These are phyloP conservation scores for Auxenochlorella pyrenoidosa DNA, from an alignment of 139 green algal species.

Conservation along the genomic window DNA sequence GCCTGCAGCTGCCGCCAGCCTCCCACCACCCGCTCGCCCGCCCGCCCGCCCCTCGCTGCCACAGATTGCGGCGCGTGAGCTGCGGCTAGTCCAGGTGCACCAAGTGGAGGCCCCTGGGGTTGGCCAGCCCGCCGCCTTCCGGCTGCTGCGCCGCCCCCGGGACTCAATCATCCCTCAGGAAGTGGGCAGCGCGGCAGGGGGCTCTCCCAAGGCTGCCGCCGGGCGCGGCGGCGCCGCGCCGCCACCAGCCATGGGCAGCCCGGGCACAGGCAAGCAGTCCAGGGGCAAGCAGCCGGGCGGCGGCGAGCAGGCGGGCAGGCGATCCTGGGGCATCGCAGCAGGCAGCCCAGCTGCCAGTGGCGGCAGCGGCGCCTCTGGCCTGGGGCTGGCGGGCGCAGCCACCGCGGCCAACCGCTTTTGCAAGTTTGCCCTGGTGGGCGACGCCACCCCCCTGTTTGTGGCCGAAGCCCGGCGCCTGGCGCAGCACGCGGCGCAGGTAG, in stretches of 20 bases:
- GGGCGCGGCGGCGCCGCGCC: background rate
- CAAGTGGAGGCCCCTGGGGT: constrained; percentile 26
- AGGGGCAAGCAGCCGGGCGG: background rate
- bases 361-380: background rate
- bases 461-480: constrained; percentile 67
- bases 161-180: constrained; percentile 57
- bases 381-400: background rate
- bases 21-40: background rate
- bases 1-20: no score
- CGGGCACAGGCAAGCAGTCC: background rate
- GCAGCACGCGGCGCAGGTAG: constrained; percentile 49
- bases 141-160: constrained; percentile 58
- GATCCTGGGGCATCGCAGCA: background rate
- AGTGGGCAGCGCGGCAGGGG: constrained; percentile 5
- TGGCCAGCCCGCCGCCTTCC: constrained; percentile 54
- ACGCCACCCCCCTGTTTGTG: constrained; percentile 62
- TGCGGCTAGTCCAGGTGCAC: constrained; percentile 68
- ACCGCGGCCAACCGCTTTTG: constrained; percentile 56
- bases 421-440: constrained; percentile 76
- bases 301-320: background rate
- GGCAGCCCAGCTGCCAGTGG: background rate
- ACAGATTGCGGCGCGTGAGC: constrained; percentile 75
- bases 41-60: background rate
- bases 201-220: background rate
- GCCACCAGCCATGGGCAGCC: background rate